These are phyloP conservation scores for Agrocybe pediades DNA, from an alignment of 768 basidiomycete genomes.

Conservation along the genomic window DNA sequence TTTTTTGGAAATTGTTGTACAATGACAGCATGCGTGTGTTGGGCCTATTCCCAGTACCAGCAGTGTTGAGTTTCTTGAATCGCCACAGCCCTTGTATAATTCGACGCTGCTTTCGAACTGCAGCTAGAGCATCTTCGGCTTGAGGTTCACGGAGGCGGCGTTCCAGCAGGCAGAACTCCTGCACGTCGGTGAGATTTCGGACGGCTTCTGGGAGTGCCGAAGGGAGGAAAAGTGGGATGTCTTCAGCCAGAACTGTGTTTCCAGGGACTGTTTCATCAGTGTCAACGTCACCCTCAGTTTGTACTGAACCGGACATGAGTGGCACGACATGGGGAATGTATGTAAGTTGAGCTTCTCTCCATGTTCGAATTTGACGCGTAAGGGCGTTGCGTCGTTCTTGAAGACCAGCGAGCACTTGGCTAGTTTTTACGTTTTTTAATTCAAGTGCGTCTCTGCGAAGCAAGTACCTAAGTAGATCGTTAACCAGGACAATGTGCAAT, in stretches of 20 bases:
- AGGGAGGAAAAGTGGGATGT: not conserved
- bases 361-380: not conserved
- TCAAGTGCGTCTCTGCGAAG: not conserved
- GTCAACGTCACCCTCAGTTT: no score
- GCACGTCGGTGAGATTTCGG: no score
- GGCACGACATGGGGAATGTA: conserved; percentile 12
- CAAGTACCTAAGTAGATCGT: not conserved
- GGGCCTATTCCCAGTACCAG: conserved; percentile 18
- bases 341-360: conserved; percentile 5
- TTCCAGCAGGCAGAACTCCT: no score
- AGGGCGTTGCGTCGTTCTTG: conserved; percentile 11
- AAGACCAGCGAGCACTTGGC: conserved; percentile 7
- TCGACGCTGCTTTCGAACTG: conserved; percentile 15
- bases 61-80: conserved; percentile 25
- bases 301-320: not conserved
- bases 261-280: not conserved
- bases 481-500: no score
- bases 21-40: conserved; percentile 18
- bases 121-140: conserved; percentile 22
- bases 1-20: conserved; percentile 11
- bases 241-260: not conserved
- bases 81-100: conserved; percentile 17
- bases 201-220: no score
- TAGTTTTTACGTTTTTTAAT: not conserved
- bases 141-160: no score